phyloP scores from a whole-genome alignment of 495 filamentous ascomycete species.

The Bacidia gigantensis region DNA sequence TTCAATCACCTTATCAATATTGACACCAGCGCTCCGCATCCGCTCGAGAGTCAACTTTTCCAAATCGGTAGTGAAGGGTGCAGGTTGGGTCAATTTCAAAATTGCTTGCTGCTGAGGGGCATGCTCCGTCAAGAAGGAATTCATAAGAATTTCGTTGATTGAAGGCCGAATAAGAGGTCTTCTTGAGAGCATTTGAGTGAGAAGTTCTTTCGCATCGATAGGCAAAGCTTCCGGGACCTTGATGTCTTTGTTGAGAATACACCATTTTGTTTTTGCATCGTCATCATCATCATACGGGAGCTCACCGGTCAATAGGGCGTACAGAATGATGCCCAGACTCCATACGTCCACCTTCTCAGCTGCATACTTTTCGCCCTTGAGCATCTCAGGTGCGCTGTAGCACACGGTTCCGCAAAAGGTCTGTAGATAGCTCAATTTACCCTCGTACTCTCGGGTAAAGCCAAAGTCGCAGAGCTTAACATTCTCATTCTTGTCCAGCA shows the following conservation, averaged over 20 bases:
- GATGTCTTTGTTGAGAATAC: constrained; percentile 74
- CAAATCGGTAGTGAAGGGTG: constrained; percentile 73
- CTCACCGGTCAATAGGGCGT: constrained; percentile 82
- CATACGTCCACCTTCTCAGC: constrained; percentile 97
- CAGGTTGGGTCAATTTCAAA: constrained; percentile 66
- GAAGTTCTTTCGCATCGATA: constrained; percentile 58
- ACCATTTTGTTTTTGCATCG: constrained; percentile 68
- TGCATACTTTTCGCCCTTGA: constrained; percentile 95
- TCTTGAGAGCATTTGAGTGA: constrained; percentile 71
- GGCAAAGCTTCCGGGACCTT: constrained; percentile 70
- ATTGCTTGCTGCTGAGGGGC: constrained; percentile 84
- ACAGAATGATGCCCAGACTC: constrained; percentile 94
- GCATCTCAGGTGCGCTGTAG: constrained; percentile 96
- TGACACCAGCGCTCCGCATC: constrained; percentile 89
- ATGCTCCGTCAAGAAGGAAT: constrained; percentile 81
- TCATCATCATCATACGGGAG: constrained; percentile 93
- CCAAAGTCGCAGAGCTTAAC: constrained; percentile 99
- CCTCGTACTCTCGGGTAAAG: constrained; percentile 94
- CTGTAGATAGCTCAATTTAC: constrained; percentile 85
- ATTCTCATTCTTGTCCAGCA: constrained; percentile 92
- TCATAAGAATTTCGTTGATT: constrained; percentile 73
- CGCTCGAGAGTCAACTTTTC: constrained; percentile 86
- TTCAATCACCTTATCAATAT: constrained; percentile 88
- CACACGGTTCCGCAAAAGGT: constrained; percentile 97
- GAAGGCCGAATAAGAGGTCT: constrained; percentile 71